A percentile compares a stretch with the other conserved stretches of the same genome.
Conservation (phyloP, 225 moss, liverwort and hornwort genomes). For the Takakia lepidozioides region DNA sequence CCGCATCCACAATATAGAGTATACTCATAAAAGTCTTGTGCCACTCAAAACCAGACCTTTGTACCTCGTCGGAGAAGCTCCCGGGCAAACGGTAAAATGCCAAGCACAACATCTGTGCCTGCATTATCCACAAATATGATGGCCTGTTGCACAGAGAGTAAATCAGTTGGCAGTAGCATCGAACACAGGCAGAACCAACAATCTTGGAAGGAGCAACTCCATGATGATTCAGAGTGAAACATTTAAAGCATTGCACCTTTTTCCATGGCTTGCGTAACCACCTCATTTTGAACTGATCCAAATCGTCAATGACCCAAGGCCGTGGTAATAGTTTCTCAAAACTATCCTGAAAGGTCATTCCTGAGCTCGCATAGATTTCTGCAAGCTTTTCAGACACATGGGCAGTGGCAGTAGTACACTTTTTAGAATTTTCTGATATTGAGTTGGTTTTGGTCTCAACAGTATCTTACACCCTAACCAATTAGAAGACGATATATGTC, state of each 20-base stretch:
- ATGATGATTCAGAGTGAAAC: too few species aligned
- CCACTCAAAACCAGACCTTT: conserved; percentile 46
- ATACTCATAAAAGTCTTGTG: neutral
- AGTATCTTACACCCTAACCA: too few species aligned
- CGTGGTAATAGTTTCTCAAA: conserved; percentile 71
- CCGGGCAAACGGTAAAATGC: conserved; percentile 82
- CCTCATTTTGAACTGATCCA: conserved; percentile 64
- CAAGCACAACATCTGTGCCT: conserved; percentile 83
- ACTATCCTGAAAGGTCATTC: conserved; percentile 74
- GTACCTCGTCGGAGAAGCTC: conserved; percentile 92
- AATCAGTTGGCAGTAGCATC: neutral
- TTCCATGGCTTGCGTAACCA: conserved; percentile 83
- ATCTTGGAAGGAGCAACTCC: too few species aligned
- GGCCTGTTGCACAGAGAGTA: conserved; percentile 30
- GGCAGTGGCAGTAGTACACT: too few species aligned
- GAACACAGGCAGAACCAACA: neutral
- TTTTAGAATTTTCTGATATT: too few species aligned
- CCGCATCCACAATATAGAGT: too few species aligned
- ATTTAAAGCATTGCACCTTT: too few species aligned
- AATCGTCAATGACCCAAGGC: conserved; percentile 92
- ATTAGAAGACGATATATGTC: too few species aligned
- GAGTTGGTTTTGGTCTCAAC: too few species aligned
- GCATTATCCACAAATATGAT: conserved; percentile 96
- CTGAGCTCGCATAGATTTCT: conserved; percentile 63
- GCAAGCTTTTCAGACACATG: conserved; percentile 50